A percentile compares a stretch with the other conserved stretches of the same genome.
phyloP scores from a whole-genome alignment of 345 rosid species.

The Streptanthus diversifolius region DNA sequence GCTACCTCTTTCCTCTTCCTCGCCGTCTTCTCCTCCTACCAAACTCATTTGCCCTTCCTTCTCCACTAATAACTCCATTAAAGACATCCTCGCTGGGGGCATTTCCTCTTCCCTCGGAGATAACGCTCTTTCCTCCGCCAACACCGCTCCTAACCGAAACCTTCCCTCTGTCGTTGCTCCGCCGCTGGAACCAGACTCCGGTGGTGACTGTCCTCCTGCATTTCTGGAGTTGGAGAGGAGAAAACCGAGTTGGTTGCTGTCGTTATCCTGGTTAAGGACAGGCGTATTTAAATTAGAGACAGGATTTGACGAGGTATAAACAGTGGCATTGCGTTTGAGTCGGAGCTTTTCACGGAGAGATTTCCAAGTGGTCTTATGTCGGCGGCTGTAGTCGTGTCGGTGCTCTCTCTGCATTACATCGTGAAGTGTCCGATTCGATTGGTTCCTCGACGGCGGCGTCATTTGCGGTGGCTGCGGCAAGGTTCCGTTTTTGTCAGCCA shows the following conservation, averaged over 20 bases:
- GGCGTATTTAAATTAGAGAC: slow-evolving; percentile 47
- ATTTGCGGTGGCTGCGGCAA: slow-evolving; percentile 17
- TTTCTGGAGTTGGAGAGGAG: slow-evolving; percentile 37
- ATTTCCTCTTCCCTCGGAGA: slow-evolving; percentile 54
- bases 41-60: slow-evolving; percentile 53
- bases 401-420: slow-evolving; percentile 55
- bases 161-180: slow-evolving; percentile 27
- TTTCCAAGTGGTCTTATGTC: slow-evolving; percentile 70
- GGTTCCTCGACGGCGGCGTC: slow-evolving; percentile 14
- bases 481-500: slow-evolving; percentile 28
- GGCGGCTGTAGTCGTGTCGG: slow-evolving; percentile 18
- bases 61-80: slow-evolving; percentile 89
- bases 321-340: slow-evolving; percentile 59
- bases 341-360: slow-evolving; percentile 61
- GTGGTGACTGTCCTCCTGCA: not conserved
- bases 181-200: slow-evolving; percentile 5
- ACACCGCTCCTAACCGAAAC: slow-evolving; percentile 35
- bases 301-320: slow-evolving; percentile 53
- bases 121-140: slow-evolving; percentile 62
- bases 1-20: slow-evolving; percentile 2
- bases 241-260: slow-evolving; percentile 26
- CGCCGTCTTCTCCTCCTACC: slow-evolving; percentile 1
- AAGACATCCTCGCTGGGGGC: slow-evolving; percentile 57
- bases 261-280: slow-evolving; percentile 23
- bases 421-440: slow-evolving; percentile 44